Evolutionary conservation across 805 yeast genomes (phyloP).

Genomic region (Metschnikowia koreensis): DNA sequence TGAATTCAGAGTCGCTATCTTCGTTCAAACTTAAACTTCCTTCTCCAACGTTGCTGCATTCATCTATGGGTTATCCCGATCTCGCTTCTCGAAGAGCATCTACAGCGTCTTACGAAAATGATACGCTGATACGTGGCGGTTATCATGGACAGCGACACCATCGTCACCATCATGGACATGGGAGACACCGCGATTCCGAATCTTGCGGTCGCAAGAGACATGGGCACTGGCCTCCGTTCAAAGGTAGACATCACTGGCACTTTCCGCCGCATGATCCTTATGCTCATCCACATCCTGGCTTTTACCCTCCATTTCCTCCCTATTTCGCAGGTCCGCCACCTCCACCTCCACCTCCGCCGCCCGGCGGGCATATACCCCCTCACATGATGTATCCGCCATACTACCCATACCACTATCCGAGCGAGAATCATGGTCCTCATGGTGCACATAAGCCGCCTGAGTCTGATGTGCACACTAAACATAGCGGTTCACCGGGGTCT

Average conservation of each 20-base stretch:
- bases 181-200: background rate
- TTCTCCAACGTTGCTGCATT: slow-evolving; percentile 14
- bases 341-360: slow-evolving; percentile 13
- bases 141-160: background rate
- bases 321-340: slow-evolving; percentile 4
- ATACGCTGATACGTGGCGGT: background rate
- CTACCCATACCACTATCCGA: slow-evolving; percentile 1
- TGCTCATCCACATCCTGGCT: slow-evolving; percentile 1
- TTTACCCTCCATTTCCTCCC: slow-evolving; percentile 14
- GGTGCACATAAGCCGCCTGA: background rate
- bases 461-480: background rate
- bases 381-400: slow-evolving; percentile 1
- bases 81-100: slow-evolving; percentile 1
- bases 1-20: background rate
- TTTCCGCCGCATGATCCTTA: background rate
- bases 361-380: slow-evolving; percentile 3
- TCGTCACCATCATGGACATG: background rate
- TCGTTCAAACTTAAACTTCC: slow-evolving; percentile 10
- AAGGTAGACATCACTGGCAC: background rate
- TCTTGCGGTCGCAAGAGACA: background rate
- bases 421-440: slow-evolving; percentile 5
- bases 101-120: slow-evolving; percentile 3
- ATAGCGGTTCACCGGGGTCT: background rate
- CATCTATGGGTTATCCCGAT: slow-evolving; percentile 8
- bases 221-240: background rate